Evolutionary conservation across 1,139 yeast species (phyloP).

Genomic region (Debaryomyces coudertii): DNA sequence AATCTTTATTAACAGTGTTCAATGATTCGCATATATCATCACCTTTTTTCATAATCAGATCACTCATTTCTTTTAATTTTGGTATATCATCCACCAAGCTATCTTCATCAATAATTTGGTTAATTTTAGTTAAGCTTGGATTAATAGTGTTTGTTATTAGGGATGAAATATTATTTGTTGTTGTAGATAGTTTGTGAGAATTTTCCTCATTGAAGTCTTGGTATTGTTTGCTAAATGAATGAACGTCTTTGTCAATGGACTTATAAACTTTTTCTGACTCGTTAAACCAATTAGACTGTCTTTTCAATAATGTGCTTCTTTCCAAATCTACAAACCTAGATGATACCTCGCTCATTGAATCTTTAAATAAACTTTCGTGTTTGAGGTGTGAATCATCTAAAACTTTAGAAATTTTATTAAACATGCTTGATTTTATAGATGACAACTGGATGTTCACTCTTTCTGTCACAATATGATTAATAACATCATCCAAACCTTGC

Average conservation of each 20-base stretch:
- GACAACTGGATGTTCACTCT: slow-evolving; percentile 12
- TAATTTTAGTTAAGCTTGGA: slow-evolving; percentile 11
- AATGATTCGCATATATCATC: slow-evolving; percentile 1
- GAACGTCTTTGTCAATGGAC: slow-evolving; percentile 10
- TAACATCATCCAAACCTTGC: slow-evolving; percentile 1
- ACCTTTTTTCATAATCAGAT: neutral
- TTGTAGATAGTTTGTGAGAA: slow-evolving; percentile 11
- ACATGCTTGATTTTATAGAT: slow-evolving; percentile 12
- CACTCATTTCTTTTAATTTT: neutral
- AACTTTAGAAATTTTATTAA: slow-evolving; percentile 12
- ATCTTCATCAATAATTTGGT: slow-evolving; percentile 3
- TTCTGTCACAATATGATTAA: slow-evolving; percentile 11
- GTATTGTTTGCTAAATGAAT: slow-evolving; percentile 8
- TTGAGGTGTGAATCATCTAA: slow-evolving; percentile 12
- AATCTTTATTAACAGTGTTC: slow-evolving; percentile 1
- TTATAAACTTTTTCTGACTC: slow-evolving; percentile 11
- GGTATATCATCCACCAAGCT: slow-evolving; percentile 4
- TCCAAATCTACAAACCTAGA: slow-evolving; percentile 12
- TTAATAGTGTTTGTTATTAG: slow-evolving; percentile 11
- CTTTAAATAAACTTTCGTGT: slow-evolving; percentile 15
- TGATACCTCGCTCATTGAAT: slow-evolving; percentile 14
- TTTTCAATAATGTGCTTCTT: slow-evolving; percentile 12
- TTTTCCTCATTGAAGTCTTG: slow-evolving; percentile 10
- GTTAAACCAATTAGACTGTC: slow-evolving; percentile 17
- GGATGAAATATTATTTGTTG: slow-evolving; percentile 13